Evolutionary conservation across 73 alveolate species (phyloP).

Genomic region (Stentor coeruleus): DNA sequence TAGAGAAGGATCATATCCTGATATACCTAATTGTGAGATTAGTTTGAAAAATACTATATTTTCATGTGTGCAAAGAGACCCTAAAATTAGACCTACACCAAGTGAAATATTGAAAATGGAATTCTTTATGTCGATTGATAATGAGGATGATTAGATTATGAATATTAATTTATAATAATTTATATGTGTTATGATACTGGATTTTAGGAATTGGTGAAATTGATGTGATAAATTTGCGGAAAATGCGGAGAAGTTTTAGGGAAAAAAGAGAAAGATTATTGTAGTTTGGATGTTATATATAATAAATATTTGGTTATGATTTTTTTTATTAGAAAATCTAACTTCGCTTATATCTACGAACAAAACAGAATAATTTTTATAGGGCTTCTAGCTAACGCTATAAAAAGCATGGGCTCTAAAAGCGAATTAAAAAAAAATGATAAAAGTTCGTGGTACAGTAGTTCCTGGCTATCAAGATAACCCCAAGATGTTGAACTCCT

Average conservation of each 20-base stretch:
- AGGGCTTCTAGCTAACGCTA: conserved; percentile 64
- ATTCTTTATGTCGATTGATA: too few relatives aligned
- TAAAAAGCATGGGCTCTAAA: conserved; percentile 57
- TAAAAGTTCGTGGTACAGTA: conserved; percentile 56
- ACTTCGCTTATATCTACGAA: conserved; percentile 77
- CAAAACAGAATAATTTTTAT: conserved; percentile 43
- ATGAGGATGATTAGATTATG: too few relatives aligned
- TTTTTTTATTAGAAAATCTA: conserved; percentile 88
- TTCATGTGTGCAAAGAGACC: conserved; percentile 49
- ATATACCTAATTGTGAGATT: conserved; percentile 34
- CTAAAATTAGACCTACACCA: conserved; percentile 39
- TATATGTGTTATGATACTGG: too few relatives aligned
- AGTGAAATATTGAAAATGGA: conserved; percentile 41
- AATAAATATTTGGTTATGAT: too few relatives aligned
- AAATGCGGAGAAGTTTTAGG: too few relatives aligned
- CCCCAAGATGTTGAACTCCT: conserved; percentile 42
- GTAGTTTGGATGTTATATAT: too few relatives aligned
- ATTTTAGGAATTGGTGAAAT: too few relatives aligned
- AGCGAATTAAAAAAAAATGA: conserved; percentile 68
- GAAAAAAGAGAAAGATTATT: too few relatives aligned
- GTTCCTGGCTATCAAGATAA: conserved; percentile 60
- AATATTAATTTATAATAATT: too few relatives aligned
- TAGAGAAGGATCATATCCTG: conserved; percentile 31
- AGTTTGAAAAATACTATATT: conserved; percentile 30
- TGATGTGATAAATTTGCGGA: too few relatives aligned